Evolutionary conservation across 1,284 basidiomycete genomes (phyloP).

Genomic region (Puccinia horiana): DNA sequence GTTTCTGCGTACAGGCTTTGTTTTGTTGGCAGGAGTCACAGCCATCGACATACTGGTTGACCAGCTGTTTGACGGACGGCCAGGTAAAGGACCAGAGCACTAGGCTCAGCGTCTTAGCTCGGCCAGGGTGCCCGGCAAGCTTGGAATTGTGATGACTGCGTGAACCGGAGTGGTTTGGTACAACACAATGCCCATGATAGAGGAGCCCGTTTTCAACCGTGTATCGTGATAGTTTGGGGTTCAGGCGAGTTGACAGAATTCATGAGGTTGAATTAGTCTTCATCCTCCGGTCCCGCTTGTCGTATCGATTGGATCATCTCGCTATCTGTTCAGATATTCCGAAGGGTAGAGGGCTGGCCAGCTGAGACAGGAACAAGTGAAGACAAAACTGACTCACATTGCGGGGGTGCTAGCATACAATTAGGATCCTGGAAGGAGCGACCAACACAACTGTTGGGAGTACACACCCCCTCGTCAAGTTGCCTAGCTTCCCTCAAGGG

Average conservation of each 20-base stretch:
- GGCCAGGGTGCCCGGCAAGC: conserved; percentile 61
- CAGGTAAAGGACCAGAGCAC: conserved; percentile 57
- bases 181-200: not conserved
- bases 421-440: too few relatives aligned
- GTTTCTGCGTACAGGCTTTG: conserved; percentile 57
- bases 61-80: conserved; percentile 57
- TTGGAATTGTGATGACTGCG: conserved; percentile 53
- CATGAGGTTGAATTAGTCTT: too few relatives aligned
- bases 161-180: not conserved
- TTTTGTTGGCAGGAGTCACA: too few relatives aligned
- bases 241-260: too few relatives aligned
- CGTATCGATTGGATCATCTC: not conserved
- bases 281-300: too few relatives aligned
- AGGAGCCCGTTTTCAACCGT: not conserved
- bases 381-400: too few relatives aligned
- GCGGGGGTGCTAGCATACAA: too few relatives aligned
- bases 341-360: too few relatives aligned
- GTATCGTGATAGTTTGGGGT: too few relatives aligned
- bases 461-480: too few relatives aligned
- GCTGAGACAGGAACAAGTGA: too few relatives aligned
- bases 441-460: too few relatives aligned
- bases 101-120: conserved; percentile 57
- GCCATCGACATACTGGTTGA: conserved; percentile 55
- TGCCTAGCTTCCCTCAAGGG: not conserved
- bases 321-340: not conserved